phyloP scores from a whole-genome alignment of 2,329 filamentous ascomycete genomes.

The Talaromyces sp. region DNA sequence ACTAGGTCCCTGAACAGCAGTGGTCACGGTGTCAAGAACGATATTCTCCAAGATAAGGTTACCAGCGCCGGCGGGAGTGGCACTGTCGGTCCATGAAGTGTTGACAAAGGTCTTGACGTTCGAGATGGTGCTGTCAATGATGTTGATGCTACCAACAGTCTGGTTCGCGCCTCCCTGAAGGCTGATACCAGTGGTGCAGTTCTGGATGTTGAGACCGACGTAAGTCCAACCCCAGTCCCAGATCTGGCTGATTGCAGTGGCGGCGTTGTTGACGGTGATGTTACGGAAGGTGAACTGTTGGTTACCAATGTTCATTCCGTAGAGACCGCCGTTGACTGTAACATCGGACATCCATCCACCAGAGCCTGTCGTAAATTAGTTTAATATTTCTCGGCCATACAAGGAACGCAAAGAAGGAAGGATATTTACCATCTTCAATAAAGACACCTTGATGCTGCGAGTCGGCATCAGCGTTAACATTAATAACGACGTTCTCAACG shows the following conservation, averaged over 20 bases:
- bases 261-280: conserved; percentile 46
- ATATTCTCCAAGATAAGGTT: conserved; percentile 53
- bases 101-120: conserved; percentile 46
- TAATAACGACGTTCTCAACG: conserved; percentile 57
- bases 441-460: conserved; percentile 54
- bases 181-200: conserved; percentile 48
- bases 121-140: conserved; percentile 51
- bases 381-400: not conserved
- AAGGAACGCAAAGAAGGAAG: not conserved
- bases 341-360: conserved; percentile 57
- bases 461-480: conserved; percentile 43
- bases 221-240: conserved; percentile 59
- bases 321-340: conserved; percentile 54
- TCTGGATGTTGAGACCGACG: conserved; percentile 45
- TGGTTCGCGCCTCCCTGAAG: conserved; percentile 41
- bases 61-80: conserved; percentile 39
- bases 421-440: conserved; percentile 47
- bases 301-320: conserved; percentile 56
- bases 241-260: conserved; percentile 50
- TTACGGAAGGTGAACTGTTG: conserved; percentile 60
- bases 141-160: conserved; percentile 49
- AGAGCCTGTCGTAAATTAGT: conserved; percentile 31
- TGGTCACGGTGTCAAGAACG: conserved; percentile 43
- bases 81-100: conserved; percentile 37
- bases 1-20: conserved; percentile 36